Evolutionary conservation across 2,329 filamentous ascomycete genomes (phyloP), one percentile per base, ranked within the genome.

Genomic region (Ophiostoma populinum): DNA sequence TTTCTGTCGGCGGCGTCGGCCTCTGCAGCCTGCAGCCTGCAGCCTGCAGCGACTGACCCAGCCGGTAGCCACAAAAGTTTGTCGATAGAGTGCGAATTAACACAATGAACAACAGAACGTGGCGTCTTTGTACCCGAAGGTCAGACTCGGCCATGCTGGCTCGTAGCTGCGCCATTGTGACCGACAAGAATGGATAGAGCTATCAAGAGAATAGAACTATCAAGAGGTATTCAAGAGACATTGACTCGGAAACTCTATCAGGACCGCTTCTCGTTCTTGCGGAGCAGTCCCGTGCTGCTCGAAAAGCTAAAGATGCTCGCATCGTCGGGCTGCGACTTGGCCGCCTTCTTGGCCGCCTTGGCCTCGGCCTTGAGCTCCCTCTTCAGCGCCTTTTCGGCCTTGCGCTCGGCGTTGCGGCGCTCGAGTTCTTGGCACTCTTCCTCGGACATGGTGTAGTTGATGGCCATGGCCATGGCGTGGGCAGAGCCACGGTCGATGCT

Each of bases 1-100:
- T 36, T 10, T 24, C 19, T 38, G 2, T 21, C 18, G 5, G 8
- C 18, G 12, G 8, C 18, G 12, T 35, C 40, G 22, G 19, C 27
- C 39, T 34, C 8, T 33, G 37, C 39, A 38, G 40, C 42, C 40
- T 43, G 38, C 39, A 34, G 32, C 35, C 36, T 41, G 35, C 39
- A 24, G n/a, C n/a, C n/a, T n/a, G n/a, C n/a, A n/a, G n/a, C n/a
- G n/a, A n/a, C n/a, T n/a, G n/a, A n/a, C n/a, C n/a, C n/a, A n/a
- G n/a, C n/a, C n/a, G n/a, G n/a, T n/a, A n/a, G n/a, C n/a, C n/a
- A n/a, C n/a, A n/a, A n/a, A n/a, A n/a, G n/a, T n/a, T n/a, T n/a
- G n/a, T n/a, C n/a, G n/a, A n/a, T n/a, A n/a, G n/a, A n/a, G n/a
- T n/a, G n/a, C n/a, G n/a, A n/a, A n/a, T n/a, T n/a, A n/a, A n/a